These are phyloP conservation scores for Cystobasidium onofrii DNA, from an alignment of 768 basidiomycete genomes.

Conservation along the genomic window DNA sequence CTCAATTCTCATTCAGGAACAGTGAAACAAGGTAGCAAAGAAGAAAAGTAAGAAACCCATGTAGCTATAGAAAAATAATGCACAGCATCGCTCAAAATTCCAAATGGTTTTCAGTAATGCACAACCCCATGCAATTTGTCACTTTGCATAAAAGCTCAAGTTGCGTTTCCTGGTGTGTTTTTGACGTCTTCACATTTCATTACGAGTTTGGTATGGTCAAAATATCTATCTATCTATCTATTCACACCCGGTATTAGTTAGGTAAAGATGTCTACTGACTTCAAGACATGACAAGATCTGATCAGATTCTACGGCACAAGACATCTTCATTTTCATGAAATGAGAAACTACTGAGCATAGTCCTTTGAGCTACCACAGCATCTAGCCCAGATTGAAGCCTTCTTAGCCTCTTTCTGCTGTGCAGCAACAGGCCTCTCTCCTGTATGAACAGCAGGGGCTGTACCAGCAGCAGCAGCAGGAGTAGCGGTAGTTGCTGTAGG, in stretches of 20 bases:
- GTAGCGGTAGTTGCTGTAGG: too few species aligned
- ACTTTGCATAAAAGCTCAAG: too few species aligned
- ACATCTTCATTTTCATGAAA: background rate
- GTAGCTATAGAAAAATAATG: background rate
- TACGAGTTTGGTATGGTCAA: background rate
- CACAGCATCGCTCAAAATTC: background rate
- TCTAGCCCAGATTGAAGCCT: constrained; percentile 2
- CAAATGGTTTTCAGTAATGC: background rate
- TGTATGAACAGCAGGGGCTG: background rate
- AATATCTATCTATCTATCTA: too few species aligned
- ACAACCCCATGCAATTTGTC: background rate
- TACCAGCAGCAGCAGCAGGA: background rate
- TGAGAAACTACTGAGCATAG: background rate
- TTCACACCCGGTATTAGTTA: too few species aligned
- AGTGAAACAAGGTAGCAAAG: background rate
- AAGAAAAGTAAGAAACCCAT: background rate
- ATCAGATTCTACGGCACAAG: too few species aligned
- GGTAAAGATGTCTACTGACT: too few species aligned
- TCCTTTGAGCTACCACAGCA: constrained; percentile 24
- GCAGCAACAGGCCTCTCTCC: background rate
- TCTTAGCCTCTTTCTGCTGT: constrained; percentile 16
- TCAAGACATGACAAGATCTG: too few species aligned
- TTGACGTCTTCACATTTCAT: too few species aligned
- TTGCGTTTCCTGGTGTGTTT: too few species aligned
- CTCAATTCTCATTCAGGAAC: background rate